Percentiles rank a stretch among this genome's conserved stretches.
Evolutionary conservation across 768 basidiomycete species (phyloP).

Genomic region (Plicaturopsis crispa): DNA sequence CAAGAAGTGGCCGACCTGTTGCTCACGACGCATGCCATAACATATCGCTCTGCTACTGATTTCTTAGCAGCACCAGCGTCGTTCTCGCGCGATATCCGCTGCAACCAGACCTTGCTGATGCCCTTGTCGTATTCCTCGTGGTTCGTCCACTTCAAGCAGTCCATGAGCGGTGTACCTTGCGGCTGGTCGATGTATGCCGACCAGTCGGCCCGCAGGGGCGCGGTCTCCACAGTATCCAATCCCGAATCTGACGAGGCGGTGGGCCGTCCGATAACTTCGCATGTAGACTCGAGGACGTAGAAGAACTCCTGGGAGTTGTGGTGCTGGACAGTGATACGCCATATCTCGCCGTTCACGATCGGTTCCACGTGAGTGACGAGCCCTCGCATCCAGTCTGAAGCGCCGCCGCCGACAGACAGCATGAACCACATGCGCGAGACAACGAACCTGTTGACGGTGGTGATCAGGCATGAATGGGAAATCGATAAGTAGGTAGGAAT

Average conservation of each 20-base stretch:
- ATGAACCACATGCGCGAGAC: constrained; percentile 58
- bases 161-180: constrained; percentile 18
- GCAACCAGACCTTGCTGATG: constrained; percentile 61
- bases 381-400: constrained; percentile 28
- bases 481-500: background rate
- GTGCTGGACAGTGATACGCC: constrained; percentile 37
- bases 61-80: constrained; percentile 32
- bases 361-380: constrained; percentile 42
- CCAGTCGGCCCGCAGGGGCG: constrained; percentile 56
- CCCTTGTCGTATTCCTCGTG: constrained; percentile 64
- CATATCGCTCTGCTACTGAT: constrained; percentile 51
- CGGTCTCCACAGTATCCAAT: background rate
- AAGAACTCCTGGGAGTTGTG: constrained; percentile 23
- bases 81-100: constrained; percentile 34
- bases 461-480: background rate
- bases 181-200: constrained; percentile 40
- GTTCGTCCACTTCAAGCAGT: constrained; percentile 56
- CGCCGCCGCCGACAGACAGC: constrained; percentile 41
- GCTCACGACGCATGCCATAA: constrained; percentile 62
- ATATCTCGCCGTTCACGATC: constrained; percentile 49
- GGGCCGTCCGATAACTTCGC: constrained; percentile 54
- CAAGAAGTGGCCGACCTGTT: constrained; percentile 44
- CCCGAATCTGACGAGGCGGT: background rate
- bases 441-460: constrained; percentile 50
- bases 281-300: constrained; percentile 63